Evolutionary conservation across 768 basidiomycete species (phyloP), one percentile per base, ranked within the genome.

Genomic region (Leccinum variicolor): DNA sequence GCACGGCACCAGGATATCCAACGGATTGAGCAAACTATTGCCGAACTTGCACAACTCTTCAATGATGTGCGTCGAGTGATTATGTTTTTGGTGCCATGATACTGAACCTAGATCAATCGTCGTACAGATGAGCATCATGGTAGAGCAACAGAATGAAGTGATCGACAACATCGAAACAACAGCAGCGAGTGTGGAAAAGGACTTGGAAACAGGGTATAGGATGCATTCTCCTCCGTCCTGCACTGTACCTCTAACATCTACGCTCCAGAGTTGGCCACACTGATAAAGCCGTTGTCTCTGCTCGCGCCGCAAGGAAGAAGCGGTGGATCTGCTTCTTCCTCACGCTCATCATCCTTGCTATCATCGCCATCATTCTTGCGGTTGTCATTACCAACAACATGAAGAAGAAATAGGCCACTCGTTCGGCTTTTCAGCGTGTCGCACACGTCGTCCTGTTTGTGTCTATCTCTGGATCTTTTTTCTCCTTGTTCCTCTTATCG

Each of bases 291-390:
- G 90, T 98, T 53, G 78, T 75, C 36, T 92, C 89, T 36, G 96
- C 96, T 21, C 82, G 90, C 29, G 83, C 88, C 31, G 96, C 96
- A 21, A 86, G 96, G 59, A 92, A 88, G 75, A 98, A 96, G 82
- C 86, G 94, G 66, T 97, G 94, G 94, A 95, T 96, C 71, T 98
- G 95, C 76, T 96, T 96, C 80, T 69, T 84, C 74, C 84, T 93
- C 59, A 68, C 74, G 55, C 66, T 94, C 55, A 67, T 92, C 57
- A 66, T 94, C 54, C 77, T 88, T 57, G 82, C 86, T 61, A 81
- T 91, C 50, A 77, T 84, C 47, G 86, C 81, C 47, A 78, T 89
- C 52, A 76, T 91, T 29, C 76, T 82, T 26, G 85, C 81, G 6
- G 77, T 85, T 31, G 79, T 87, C 26, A 73, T 83, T 21, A 79